phyloP scores from a whole-genome alignment of 306 rosid species.

The Pueraria montana region DNA sequence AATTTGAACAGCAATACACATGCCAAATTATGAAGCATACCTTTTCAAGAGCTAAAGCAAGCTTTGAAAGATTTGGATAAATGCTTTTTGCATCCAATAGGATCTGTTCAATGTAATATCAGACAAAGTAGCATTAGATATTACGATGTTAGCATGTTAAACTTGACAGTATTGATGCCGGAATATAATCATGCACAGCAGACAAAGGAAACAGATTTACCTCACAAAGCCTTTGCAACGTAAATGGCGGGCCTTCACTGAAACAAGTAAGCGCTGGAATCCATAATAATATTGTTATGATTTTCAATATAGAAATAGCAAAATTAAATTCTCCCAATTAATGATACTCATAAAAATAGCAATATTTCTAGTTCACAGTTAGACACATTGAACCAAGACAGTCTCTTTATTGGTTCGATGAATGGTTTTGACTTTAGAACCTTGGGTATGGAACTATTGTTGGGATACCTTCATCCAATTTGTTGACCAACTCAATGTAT shows the following conservation, averaged over 20 bases:
- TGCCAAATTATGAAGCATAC: conserved; percentile 55
- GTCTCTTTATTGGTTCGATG: background rate
- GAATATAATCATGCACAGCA: conserved; percentile 19
- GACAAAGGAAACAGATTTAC: conserved; percentile 53
- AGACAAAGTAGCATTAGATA: conserved; percentile 30
- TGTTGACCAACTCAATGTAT: conserved; percentile 70
- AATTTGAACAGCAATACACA: conserved; percentile 30
- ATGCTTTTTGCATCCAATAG: conserved; percentile 78
- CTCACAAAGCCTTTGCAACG: conserved; percentile 96
- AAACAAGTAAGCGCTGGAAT: conserved; percentile 78
- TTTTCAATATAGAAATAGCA: background rate
- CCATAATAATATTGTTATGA: conserved; percentile 29
- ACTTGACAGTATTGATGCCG: background rate
- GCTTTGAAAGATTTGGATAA: conserved; percentile 92
- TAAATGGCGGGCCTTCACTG: conserved; percentile 94
- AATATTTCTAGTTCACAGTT: background rate
- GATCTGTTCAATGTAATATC: conserved; percentile 65
- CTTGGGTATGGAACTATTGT: conserved; percentile 1
- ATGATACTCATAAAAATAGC: conserved; percentile 3
- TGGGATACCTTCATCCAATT: conserved; percentile 83
- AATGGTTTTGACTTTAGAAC: background rate
- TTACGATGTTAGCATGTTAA: conserved; percentile 19
- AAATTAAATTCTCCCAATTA: background rate
- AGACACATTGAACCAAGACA: background rate
- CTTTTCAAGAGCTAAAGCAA: conserved; percentile 95